Evolutionary conservation across 495 filamentous ascomycete genomes (phyloP), one percentile per base, ranked within the genome.

Genomic region (Penicillium roqueforti): DNA sequence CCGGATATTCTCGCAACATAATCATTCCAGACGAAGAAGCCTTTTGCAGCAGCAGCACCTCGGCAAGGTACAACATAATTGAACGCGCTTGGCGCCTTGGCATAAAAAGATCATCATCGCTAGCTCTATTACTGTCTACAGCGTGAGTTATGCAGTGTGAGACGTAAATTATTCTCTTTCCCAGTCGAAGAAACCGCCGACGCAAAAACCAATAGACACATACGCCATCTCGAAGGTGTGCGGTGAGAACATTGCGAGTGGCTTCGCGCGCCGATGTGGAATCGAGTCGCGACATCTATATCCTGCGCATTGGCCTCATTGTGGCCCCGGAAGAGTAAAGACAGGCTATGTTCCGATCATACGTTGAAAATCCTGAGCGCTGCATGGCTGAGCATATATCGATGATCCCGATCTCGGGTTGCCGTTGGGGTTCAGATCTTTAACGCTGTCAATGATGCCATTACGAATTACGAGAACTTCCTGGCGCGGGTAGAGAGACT

Each of bases 171-270:
- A 77, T 50, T 67, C 7, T 73, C 70, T 31, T 84, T 84, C 59
- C 82, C 83, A 0, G 68, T 82, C 3, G 76, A 80, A 49, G 80
- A 85, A 61, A 68, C 76, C n/a, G 69, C 73, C 32, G 76, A 83
- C 37, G 64, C 68, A 40, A 72, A 72, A 77, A 58, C 80, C 78
- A 7, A 80, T 79, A 75, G 78, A 81, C 49, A 76, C 72, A 0
- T 85, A 85, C 62, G 83, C 81, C 1, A 75, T 84, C 13, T 76
- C 75, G 18, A 86, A 86, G 52, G 61, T 84, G 6, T 83, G 80
- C 49, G 75, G 74, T 4, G 83, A 85, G 68, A 69, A 74, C 16
- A 72, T 76, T 2, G 82, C 81, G 11, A 60, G 80, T 18, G 76
- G 75, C 2, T 85, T 85, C 55, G 76, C 80, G 0, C 61, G 76